phyloP scores from a whole-genome alignment of 768 basidiomycete genomes.

The Termitomyces sp. region DNA sequence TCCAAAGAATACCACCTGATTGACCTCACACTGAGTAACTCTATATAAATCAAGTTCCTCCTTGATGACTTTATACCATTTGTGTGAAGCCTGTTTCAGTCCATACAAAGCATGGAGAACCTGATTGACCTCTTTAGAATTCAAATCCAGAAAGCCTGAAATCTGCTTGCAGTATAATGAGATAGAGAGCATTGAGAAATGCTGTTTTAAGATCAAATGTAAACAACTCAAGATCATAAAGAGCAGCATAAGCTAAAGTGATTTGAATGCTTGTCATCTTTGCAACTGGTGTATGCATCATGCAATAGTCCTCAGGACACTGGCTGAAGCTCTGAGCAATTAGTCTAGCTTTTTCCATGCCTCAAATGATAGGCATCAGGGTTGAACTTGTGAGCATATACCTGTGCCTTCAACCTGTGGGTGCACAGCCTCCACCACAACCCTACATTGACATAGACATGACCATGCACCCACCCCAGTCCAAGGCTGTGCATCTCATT shows the following conservation, averaged over 20 bases:
- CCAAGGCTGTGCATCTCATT: too few relatives aligned
- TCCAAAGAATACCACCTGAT: too few relatives aligned
- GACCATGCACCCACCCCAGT: too few relatives aligned
- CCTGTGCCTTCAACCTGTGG: too few relatives aligned
- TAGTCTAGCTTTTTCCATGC: too few relatives aligned
- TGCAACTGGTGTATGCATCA: background rate
- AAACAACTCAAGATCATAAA: background rate
- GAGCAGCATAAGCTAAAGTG: background rate
- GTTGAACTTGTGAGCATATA: too few relatives aligned
- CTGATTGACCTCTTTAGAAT: background rate
- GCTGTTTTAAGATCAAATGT: background rate
- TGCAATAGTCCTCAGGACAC: background rate
- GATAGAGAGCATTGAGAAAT: background rate
- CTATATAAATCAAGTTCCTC: background rate
- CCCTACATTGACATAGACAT: too few relatives aligned
- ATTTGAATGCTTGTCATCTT: background rate
- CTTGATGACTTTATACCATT: background rate
- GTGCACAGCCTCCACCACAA: too few relatives aligned
- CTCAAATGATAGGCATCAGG: too few relatives aligned
- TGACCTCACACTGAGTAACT: background rate
- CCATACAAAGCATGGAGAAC: background rate
- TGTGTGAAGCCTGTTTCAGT: background rate
- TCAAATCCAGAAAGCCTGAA: background rate
- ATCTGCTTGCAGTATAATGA: background rate
- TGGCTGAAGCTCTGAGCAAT: too few relatives aligned